These are phyloP conservation scores for Geotrichum fermentans DNA, from an alignment of 1,139 yeast species.

Conservation along the genomic window DNA sequence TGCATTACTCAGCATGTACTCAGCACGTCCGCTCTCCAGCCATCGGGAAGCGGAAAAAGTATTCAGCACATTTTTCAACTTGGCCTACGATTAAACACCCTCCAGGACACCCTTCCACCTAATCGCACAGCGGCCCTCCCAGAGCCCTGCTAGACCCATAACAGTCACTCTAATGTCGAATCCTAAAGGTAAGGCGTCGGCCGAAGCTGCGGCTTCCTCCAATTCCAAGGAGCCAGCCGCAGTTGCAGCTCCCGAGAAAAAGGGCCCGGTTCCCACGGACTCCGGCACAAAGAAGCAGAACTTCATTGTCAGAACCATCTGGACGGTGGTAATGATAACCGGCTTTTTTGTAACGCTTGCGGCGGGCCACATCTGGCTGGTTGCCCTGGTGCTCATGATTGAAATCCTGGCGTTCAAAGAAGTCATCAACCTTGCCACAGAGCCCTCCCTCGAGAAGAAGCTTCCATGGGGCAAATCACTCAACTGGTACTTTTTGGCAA, in stretches of 20 bases:
- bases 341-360: constrained; percentile 66
- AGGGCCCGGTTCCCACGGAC: constrained; percentile 31
- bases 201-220: background rate
- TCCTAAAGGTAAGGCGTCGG: background rate
- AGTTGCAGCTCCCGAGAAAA: constrained; percentile 33
- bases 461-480: constrained; percentile 75
- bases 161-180: too few species aligned
- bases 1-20: too few species aligned
- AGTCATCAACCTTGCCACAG: constrained; percentile 75
- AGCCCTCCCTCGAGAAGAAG: constrained; percentile 76
- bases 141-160: too few species aligned
- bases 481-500: constrained; percentile 71
- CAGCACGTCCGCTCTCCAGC: too few species aligned
- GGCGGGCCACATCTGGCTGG: constrained; percentile 83
- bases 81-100: too few species aligned
- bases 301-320: constrained; percentile 77
- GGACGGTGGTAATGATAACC: constrained; percentile 89
- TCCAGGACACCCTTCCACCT: too few species aligned
- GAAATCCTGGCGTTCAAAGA: constrained; percentile 86
- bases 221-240: background rate
- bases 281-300: constrained; percentile 62
- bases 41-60: too few species aligned
- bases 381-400: constrained; percentile 62
- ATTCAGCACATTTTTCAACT: too few species aligned
- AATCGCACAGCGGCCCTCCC: too few species aligned